Evolutionary conservation across 1,284 basidiomycete genomes (phyloP).

Genomic region (Sporisorium reilianum): DNA sequence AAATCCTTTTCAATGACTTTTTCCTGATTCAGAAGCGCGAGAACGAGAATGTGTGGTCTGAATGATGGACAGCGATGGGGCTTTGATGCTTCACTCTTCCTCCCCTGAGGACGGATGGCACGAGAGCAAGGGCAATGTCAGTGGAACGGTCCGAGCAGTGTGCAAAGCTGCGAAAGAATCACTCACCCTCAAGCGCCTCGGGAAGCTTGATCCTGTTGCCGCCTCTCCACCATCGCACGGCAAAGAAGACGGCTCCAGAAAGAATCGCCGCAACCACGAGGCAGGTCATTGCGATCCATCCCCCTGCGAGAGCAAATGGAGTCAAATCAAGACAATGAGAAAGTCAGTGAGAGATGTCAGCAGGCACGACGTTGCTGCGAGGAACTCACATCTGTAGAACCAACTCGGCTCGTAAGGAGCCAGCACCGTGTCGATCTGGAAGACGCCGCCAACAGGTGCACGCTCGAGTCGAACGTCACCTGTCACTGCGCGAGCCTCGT

Average conservation of each 20-base stretch:
- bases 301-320: constrained; percentile 22
- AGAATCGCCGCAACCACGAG: background rate
- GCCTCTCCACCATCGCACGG: constrained; percentile 39
- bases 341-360: background rate
- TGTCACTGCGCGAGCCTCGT: constrained; percentile 74
- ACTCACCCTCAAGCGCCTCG: constrained; percentile 46
- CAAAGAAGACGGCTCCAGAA: constrained; percentile 4
- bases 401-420: constrained; percentile 81
- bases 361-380: too few relatives aligned
- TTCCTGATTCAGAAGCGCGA: background rate
- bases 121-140: background rate
- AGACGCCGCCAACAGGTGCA: constrained; percentile 75
- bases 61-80: background rate
- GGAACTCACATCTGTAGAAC: constrained; percentile 60
- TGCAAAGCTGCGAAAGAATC: background rate
- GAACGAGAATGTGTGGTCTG: background rate
- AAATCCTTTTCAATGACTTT: constrained; percentile 9
- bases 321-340: background rate
- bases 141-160: background rate
- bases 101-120: constrained; percentile 9
- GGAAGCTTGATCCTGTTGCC: constrained; percentile 38
- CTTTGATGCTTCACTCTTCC: constrained; percentile 23
- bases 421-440: constrained; percentile 86
- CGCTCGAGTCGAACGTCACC: constrained; percentile 13
- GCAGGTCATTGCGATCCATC: constrained; percentile 36